A percentile compares a stretch with the other conserved stretches of the same genome.
Conservation (phyloP, 164 flowering plant species). For the Taxillus chinensis region DNA sequence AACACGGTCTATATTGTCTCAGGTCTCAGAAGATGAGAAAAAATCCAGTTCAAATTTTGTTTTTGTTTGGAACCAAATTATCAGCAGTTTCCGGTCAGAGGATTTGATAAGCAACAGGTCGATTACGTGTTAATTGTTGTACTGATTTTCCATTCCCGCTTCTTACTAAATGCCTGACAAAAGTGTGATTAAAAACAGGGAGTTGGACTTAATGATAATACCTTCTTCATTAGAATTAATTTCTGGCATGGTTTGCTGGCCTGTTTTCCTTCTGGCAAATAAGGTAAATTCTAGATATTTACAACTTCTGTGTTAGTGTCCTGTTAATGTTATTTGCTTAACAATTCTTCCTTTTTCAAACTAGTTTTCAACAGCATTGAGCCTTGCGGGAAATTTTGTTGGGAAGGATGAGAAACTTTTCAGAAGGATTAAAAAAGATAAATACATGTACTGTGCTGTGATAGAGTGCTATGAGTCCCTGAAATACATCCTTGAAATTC, state of each 20-base stretch:
- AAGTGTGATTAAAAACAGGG: constrained; percentile 34
- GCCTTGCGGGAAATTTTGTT: constrained; percentile 63
- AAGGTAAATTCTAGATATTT: constrained; percentile 37
- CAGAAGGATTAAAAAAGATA: constrained; percentile 51
- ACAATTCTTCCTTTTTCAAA: constrained; percentile 6
- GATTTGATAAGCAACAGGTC: constrained; percentile 92
- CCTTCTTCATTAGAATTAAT: constrained; percentile 52
- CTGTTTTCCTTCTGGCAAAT: constrained; percentile 75
- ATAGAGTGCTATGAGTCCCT: constrained; percentile 92
- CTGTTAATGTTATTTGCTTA: background rate
- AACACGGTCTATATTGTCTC: constrained; percentile 6
- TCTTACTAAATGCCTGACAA: background rate
- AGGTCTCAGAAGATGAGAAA: constrained; percentile 38
- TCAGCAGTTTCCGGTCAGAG: constrained; percentile 62
- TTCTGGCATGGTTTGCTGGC: constrained; percentile 61
- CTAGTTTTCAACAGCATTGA: constrained; percentile 68
- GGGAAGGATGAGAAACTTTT: constrained; percentile 59
- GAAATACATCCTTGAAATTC: constrained; percentile 48
- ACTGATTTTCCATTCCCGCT: background rate
- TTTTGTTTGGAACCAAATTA: constrained; percentile 81
- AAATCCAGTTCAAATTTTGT: constrained; percentile 52
- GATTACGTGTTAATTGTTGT: background rate
- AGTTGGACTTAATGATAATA: constrained; percentile 79
- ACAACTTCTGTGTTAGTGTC: background rate
- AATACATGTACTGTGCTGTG: constrained; percentile 76